Evolutionary conservation across 1,284 basidiomycete genomes (phyloP), one percentile per base, ranked within the genome.

Genomic region (Flammula alnicola): DNA sequence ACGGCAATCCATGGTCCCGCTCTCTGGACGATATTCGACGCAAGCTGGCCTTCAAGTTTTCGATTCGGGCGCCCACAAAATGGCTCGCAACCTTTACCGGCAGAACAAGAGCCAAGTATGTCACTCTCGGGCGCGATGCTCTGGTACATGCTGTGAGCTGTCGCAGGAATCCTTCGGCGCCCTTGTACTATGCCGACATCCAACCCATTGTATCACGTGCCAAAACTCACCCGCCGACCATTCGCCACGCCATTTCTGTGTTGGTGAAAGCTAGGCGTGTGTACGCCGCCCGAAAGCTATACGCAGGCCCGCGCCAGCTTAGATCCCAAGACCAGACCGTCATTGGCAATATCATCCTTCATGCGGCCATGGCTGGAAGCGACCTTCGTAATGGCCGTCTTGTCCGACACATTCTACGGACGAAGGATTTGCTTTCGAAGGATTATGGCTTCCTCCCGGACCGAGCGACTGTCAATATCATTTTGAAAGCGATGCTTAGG

Each of bases 381-480:
- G 54, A 61, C 27, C 64, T 67, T 22, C 71, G 71, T 12, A 76
- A 78, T 50, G 68, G 67, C 22, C 73, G 74, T 33, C 66, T 76
- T 12, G 66, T 83, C 14, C 71, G 73, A 17, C 70, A 69, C 50
- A 54, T 78, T 10, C 54, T 81, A 17, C 59, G 58, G 5, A 64
- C 70, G 17, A 70, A 78, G 52, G 64, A 70, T 26, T 52, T 67
- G 22, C 71, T 87, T 25, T 59, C 69, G 20, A 44, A 65, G 22
- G 54, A 68, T 33, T 68, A 72, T 35, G 71, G 62, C 4, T 84
- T 86, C 60, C 62, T 62, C 9, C 77, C 80, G 6, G 86, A 90
- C 59, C 75, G 81, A 12, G 72, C 86, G 29, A 88, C 88, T 5
- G 63, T 78, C 47, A 89, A 90, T 56, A 78, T 87, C 41, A 37